A percentile compares a stretch with the other conserved stretches of the same genome.
Evolutionary conservation across 225 moss, liverwort and hornwort species (phyloP).

Genomic region (Climacium dendroides): DNA sequence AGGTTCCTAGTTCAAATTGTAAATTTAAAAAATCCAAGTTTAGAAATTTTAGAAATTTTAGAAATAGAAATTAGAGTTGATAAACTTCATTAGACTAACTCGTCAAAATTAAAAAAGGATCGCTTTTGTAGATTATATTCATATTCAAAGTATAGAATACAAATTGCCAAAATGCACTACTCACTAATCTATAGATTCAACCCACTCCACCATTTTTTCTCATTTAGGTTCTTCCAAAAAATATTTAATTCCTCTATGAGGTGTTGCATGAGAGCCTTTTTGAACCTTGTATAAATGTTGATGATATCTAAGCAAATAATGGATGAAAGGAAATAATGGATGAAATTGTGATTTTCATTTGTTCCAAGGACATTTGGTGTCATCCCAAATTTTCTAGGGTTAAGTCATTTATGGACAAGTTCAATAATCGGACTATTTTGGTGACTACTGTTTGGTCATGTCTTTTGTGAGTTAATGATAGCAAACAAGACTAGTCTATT

Average conservation of each 20-base stretch:
- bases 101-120: neutral
- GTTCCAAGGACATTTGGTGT: fast-evolving
- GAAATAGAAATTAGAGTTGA: neutral
- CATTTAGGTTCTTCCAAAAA: too few relatives aligned
- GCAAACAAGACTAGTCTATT: too few relatives aligned
- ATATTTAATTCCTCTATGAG: neutral
- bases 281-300: neutral
- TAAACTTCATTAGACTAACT: neutral
- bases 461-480: too few relatives aligned
- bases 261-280: fast-evolving
- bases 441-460: too few relatives aligned
- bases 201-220: neutral
- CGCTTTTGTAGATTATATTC: neutral
- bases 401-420: too few relatives aligned
- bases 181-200: too few relatives aligned
- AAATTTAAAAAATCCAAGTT: neutral
- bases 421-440: too few relatives aligned
- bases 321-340: too few relatives aligned
- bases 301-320: neutral
- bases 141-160: fast-evolving
- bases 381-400: fast-evolving
- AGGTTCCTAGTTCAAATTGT: neutral
- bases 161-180: neutral
- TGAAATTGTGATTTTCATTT: too few relatives aligned
- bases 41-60: neutral